phyloP scores from a whole-genome alignment of 2,329 filamentous ascomycete species.

The Cryphonectria japonica region DNA sequence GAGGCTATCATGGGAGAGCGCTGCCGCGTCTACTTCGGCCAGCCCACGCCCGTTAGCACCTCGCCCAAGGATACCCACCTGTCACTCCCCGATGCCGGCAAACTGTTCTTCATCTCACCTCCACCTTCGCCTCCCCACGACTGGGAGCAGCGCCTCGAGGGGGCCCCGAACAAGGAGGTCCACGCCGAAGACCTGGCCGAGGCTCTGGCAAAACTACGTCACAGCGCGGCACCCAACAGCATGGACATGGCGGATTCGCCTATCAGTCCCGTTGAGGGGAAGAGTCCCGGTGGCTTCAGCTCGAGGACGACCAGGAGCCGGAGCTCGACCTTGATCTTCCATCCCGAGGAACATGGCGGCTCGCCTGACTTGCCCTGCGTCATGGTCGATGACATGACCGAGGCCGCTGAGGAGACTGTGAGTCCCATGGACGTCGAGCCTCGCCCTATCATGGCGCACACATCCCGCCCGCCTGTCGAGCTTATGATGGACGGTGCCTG shows the following conservation, averaged over 20 bases:
- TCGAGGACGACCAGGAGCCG: conserved; percentile 50
- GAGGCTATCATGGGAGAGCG: conserved; percentile 72
- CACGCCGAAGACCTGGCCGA: conserved; percentile 71
- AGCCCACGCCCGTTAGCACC: conserved; percentile 59
- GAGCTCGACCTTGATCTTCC: conserved; percentile 69
- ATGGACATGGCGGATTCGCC: conserved; percentile 35
- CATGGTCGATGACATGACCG: conserved; percentile 69
- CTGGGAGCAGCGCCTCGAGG: conserved; percentile 70
- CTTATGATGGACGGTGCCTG: conserved; percentile 62
- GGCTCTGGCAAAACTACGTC: conserved; percentile 65
- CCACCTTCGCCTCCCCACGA: conserved; percentile 70
- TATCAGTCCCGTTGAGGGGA: conserved; percentile 35
- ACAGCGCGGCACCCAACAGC: conserved; percentile 38
- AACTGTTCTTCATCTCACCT: conserved; percentile 74
- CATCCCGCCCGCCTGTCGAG: conserved; percentile 66
- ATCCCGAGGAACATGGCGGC: conserved; percentile 58
- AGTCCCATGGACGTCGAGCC: conserved; percentile 45
- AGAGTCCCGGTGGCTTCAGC: conserved; percentile 30
- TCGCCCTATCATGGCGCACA: conserved; percentile 62
- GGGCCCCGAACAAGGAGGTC: conserved; percentile 71
- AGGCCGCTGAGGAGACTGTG: conserved; percentile 49
- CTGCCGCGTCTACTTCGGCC: conserved; percentile 71
- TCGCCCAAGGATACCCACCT: conserved; percentile 58
- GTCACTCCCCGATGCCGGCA: conserved; percentile 69
- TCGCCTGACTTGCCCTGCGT: conserved; percentile 65